Conservation (phyloP, 2,329 filamentous ascomycete species). For the Fusarium continuum region DNA sequence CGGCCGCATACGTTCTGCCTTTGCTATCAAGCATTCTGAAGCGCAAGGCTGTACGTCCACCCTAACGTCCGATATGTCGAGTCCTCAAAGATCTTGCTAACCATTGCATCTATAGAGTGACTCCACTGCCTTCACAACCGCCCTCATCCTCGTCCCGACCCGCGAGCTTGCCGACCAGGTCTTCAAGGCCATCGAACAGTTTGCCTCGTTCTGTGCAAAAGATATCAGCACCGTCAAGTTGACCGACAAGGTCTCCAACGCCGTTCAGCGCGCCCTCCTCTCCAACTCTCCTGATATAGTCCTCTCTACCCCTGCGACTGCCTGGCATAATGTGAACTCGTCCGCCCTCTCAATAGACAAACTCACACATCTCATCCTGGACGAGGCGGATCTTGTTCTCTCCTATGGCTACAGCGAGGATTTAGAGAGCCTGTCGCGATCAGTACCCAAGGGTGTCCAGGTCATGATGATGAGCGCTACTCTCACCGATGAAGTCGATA, state of each 20-base stretch:
- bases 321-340: conserved; percentile 76
- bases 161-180: conserved; percentile 95
- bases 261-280: conserved; percentile 86
- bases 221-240: conserved; percentile 85
- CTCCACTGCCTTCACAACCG: conserved; percentile 66
- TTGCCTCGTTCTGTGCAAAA: conserved; percentile 85
- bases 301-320: conserved; percentile 88
- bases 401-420: conserved; percentile 96
- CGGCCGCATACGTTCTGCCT: conserved; percentile 92
- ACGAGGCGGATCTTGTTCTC: conserved; percentile 92
- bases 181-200: conserved; percentile 77
- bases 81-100: conserved; percentile 9
- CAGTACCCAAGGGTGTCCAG: conserved; percentile 85
- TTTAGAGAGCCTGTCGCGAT: conserved; percentile 78
- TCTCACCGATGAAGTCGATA: conserved; percentile 85
- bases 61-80: background rate
- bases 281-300: conserved; percentile 89
- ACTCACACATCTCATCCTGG: conserved; percentile 83
- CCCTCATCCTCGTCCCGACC: conserved; percentile 92
- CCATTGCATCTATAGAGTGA: conserved; percentile 52
- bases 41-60: conserved; percentile 69
- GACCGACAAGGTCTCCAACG: conserved; percentile 88
- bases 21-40: conserved; percentile 86
- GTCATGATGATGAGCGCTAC: conserved; percentile 95
- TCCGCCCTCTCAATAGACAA: conserved; percentile 72